These are phyloP conservation scores for Nicotiana tomentosiformis DNA, from an alignment of 257 asterid genomes.

Conservation along the genomic window DNA sequence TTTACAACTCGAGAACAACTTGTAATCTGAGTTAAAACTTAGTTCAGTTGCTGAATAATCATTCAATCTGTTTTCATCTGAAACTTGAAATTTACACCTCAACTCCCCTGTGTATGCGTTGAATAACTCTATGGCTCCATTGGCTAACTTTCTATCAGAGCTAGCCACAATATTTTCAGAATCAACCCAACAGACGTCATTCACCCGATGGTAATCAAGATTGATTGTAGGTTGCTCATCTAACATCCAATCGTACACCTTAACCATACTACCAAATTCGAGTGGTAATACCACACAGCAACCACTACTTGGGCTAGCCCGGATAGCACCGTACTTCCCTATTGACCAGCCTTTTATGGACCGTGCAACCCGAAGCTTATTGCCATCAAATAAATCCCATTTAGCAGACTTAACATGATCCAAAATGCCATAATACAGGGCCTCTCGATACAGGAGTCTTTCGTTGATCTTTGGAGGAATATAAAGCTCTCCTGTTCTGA, in stretches of 20 bases:
- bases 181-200: conserved; percentile 65
- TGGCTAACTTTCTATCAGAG: conserved; percentile 58
- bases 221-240: conserved; percentile 63
- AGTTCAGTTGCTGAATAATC: conserved; percentile 67
- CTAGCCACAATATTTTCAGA: conserved; percentile 51
- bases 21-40: conserved; percentile 49
- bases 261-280: conserved; percentile 47
- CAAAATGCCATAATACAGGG: conserved; percentile 28
- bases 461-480: conserved; percentile 57
- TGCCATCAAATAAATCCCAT: conserved; percentile 79
- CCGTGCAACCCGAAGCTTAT: conserved; percentile 40
- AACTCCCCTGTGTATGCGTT: neutral
- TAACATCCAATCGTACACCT: conserved; percentile 81
- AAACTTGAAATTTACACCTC: conserved; percentile 51
- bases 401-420: conserved; percentile 70
- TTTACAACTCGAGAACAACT: conserved; percentile 72
- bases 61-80: conserved; percentile 35
- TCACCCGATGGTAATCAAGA: conserved; percentile 72
- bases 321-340: too few species aligned
- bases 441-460: conserved; percentile 26
- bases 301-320: too few species aligned
- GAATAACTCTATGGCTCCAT: too few species aligned
- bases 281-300: too few species aligned
- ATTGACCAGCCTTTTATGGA: conserved; percentile 31
- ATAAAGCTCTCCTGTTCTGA: conserved; percentile 74